Evolutionary conservation across 2,329 filamentous ascomycete species (phyloP), one percentile per base, ranked within the genome.

Genomic region (Aureobasidium sp.): DNA sequence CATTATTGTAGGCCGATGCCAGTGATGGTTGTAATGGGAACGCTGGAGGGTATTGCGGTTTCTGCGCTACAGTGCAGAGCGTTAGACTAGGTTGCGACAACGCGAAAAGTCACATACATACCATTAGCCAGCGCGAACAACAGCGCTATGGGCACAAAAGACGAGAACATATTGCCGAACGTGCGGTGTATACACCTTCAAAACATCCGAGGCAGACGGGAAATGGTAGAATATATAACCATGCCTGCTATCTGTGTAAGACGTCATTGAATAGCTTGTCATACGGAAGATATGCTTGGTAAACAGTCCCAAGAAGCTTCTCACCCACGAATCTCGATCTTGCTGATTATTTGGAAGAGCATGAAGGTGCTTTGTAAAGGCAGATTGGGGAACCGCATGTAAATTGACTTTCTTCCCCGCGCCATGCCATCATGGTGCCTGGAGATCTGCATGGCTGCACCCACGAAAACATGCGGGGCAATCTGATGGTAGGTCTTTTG

Each of bases 11-110:
- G 1, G 29, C 32, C 4, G 61, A 47, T 32, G 61, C 32, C 15
- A 70, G 46, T 10, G 66, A 66, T 32, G 69, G 69, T 3, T 66
- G 69, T 12, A 66, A 66, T 10, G 69, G 69, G 37, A 70, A 70
- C 1, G 66, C 67, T 23, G 69, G 69, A 56, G 66, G 67, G 41
- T 66, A 70, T 47, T 70, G 68, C 36, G 69, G 66, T 37, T 66
- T 51, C 55, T 70, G 69, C n/a, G 62, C 67, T 65, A 12, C 17
- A n/a, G 27, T 8, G 26, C 3, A 47, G 9, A 32, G n/a, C 8
- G 39, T 56, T 13, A 53, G 27, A 8, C 23, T 23, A 44, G 12
- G 37, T 26, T 44, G 17, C 27, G 17, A 56, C 5, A 5, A 23
- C 29, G 29, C 8, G 29, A 5, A 8, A 8, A 32, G 8, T 5